These are phyloP conservation scores for Macrophomina pseudophaseolina DNA, from an alignment of 2,329 filamentous ascomycete species.

Conservation along the genomic window DNA sequence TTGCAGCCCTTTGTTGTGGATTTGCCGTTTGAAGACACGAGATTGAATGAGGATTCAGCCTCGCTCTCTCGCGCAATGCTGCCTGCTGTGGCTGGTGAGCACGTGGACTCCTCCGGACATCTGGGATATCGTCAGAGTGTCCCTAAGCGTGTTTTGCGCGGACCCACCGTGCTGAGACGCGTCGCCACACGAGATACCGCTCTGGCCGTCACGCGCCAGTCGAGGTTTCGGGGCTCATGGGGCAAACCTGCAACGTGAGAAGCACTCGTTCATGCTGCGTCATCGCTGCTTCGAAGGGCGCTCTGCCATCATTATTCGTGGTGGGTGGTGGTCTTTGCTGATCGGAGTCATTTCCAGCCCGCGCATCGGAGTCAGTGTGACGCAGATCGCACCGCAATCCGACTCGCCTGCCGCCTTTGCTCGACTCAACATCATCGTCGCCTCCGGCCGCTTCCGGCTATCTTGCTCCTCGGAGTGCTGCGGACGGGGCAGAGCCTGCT, in stretches of 20 bases:
- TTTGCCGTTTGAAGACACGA: not conserved
- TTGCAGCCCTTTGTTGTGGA: slow-evolving; percentile 5
- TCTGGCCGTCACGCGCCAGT: not conserved
- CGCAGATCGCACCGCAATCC: not conserved
- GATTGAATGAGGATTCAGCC: not conserved
- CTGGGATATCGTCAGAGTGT: not conserved
- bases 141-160: not conserved
- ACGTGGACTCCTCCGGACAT: not conserved
- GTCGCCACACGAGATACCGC: not conserved
- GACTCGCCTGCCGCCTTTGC: not conserved
- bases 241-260: not conserved
- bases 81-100: slow-evolving; percentile 12
- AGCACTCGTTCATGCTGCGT: too few species aligned
- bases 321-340: not conserved
- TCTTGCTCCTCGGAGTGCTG: not conserved
- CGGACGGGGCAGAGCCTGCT: not conserved
- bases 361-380: not conserved
- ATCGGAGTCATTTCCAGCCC: not conserved
- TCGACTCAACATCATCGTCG: not conserved
- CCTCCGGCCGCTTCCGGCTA: not conserved
- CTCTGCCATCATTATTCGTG: too few species aligned
- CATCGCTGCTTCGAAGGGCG: too few species aligned
- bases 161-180: slow-evolving; percentile 12
- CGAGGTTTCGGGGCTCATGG: not conserved
- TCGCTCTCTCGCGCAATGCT: not conserved